These are phyloP conservation scores for Yarrowia galli DNA, from an alignment of 1,139 yeast genomes.

Conservation along the genomic window DNA sequence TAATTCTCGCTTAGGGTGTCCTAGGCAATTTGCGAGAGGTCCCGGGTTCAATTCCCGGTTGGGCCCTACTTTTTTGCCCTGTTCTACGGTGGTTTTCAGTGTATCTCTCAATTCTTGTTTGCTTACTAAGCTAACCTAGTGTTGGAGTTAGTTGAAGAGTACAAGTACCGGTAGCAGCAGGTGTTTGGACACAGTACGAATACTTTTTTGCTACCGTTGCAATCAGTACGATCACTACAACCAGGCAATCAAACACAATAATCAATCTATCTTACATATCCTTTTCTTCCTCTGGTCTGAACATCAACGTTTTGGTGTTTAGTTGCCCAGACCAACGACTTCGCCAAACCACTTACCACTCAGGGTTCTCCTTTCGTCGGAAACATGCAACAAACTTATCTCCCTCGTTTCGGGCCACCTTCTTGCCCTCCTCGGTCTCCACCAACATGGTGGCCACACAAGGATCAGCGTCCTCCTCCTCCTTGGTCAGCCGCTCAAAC, in stretches of 20 bases:
- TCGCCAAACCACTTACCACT: constrained; percentile 32
- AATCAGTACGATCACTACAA: too few species aligned
- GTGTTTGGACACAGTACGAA: too few species aligned
- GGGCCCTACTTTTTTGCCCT: constrained; percentile 1
- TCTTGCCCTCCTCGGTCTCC: constrained; percentile 97
- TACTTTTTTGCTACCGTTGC: background rate
- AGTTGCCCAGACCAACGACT: background rate
- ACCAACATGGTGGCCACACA: constrained; percentile 89
- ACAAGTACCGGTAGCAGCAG: too few species aligned
- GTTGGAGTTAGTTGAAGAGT: too few species aligned
- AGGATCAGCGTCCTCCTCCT: constrained; percentile 79
- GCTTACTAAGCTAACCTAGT: background rate
- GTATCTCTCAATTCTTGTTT: too few species aligned
- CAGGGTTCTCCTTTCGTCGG: constrained; percentile 56
- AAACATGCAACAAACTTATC: constrained; percentile 88
- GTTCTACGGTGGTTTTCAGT: too few species aligned
- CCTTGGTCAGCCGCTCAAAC: constrained; percentile 77
- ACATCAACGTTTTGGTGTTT: too few species aligned
- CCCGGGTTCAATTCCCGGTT: constrained; percentile 39
- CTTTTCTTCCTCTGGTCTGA: background rate
- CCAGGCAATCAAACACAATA: background rate
- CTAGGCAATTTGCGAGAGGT: constrained; percentile 38
- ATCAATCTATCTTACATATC: constrained; percentile 15
- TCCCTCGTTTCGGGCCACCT: constrained; percentile 90
- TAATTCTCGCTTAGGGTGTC: constrained; percentile 39